phyloP scores from a whole-genome alignment of 192 early-diverging fungal species.

The Linnemannia zychae region DNA sequence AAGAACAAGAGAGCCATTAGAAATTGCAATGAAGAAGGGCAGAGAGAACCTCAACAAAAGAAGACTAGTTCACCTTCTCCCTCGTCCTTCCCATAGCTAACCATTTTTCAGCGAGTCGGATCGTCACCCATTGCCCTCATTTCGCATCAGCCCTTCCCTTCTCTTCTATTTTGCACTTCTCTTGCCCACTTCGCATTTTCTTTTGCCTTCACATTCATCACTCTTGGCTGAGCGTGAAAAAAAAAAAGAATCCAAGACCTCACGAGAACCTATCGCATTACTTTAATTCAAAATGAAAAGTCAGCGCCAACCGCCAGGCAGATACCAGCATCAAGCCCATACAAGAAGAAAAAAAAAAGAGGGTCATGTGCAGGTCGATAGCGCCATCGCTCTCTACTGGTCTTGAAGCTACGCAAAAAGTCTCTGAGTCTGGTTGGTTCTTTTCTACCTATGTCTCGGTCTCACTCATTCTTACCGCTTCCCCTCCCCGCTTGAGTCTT shows the following conservation, averaged over 20 bases:
- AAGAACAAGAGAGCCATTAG: not conserved
- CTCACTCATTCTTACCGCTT: not conserved
- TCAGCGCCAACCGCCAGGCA: not conserved
- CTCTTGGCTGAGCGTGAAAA: not conserved
- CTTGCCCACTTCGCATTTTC: not conserved
- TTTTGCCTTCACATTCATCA: not conserved
- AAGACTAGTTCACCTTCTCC: not conserved
- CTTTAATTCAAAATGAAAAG: not conserved
- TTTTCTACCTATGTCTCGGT: not conserved
- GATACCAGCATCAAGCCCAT: too few relatives aligned
- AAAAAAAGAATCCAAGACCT: not conserved
- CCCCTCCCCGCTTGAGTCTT: too few relatives aligned
- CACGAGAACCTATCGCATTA: not conserved
- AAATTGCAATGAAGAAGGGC: not conserved
- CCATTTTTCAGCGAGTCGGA: conserved; percentile 9
- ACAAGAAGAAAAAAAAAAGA: not conserved
- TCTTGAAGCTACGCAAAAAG: not conserved
- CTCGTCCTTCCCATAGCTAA: too few relatives aligned
- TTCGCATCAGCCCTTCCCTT: not conserved
- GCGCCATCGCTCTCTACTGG: conserved; percentile 7
- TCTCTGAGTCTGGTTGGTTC: not conserved
- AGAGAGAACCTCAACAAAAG: not conserved
- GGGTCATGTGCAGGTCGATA: conserved; percentile 6
- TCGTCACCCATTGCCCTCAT: not conserved
- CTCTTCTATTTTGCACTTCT: not conserved